A percentile compares a stretch with the other conserved stretches of the same genome.
Conservation (phyloP, 345 rosid species). For the Eucalyptus marginata region DNA sequence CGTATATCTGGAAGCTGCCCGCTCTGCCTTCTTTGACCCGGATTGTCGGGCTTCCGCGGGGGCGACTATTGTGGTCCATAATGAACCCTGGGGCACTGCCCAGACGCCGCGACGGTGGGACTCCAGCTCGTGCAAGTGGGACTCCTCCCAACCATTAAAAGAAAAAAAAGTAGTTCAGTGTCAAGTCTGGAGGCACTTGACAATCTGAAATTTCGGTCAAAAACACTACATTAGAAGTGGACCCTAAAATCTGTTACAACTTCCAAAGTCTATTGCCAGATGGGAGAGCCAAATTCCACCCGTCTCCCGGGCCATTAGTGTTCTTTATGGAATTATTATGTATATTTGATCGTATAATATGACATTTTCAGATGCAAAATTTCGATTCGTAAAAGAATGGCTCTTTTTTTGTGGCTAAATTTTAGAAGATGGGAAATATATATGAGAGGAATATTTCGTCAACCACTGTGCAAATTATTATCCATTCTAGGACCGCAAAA, state of each 20-base stretch:
- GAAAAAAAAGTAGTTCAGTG: accelerated
- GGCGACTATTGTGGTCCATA: no score
- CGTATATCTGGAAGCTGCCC: background rate
- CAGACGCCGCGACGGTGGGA: no score
- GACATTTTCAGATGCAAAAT: background rate
- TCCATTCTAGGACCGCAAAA: no score
- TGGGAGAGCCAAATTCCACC: background rate
- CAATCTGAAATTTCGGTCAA: background rate
- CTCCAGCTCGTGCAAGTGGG: no score
- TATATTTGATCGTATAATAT: background rate
- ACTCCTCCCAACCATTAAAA: no score
- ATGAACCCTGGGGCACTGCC: no score
- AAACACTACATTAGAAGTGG: background rate
- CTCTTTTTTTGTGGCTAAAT: background rate
- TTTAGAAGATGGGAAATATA: background rate
- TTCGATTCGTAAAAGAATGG: no score
- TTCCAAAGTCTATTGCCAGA: background rate
- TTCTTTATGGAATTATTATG: background rate
- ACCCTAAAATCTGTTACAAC: background rate
- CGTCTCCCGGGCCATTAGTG: background rate
- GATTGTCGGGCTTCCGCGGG: background rate
- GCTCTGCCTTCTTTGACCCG: background rate
- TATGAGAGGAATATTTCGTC: no score
- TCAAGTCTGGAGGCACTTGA: background rate
- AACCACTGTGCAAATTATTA: no score